These are phyloP conservation scores for Podospora sp. DNA, from an alignment of 495 filamentous ascomycete species.

Conservation along the genomic window DNA sequence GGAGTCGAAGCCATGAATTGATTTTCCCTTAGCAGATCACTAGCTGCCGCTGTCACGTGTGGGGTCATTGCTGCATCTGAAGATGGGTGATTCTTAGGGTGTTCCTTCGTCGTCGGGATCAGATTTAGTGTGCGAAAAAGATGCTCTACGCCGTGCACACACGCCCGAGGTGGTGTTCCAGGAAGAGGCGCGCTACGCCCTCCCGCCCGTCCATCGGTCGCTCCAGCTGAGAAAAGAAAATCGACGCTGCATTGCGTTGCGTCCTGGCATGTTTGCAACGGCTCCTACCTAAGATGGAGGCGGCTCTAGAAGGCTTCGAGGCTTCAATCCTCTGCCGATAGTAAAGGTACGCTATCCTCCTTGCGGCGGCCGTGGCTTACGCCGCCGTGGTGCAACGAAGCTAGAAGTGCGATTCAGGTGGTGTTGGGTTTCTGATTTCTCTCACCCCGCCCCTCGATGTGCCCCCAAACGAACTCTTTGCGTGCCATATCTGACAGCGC, in stretches of 20 bases:
- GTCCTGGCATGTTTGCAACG: neutral
- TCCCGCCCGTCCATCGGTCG: neutral
- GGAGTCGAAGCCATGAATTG: neutral
- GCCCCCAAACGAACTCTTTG: slow-evolving; percentile 5
- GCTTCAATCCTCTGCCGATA: neutral
- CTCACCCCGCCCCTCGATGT: neutral
- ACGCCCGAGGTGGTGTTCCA: neutral
- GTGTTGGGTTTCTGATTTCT: neutral
- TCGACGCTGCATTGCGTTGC: neutral
- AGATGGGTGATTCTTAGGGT: neutral
- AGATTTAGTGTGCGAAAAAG: neutral
- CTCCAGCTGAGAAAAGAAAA: neutral
- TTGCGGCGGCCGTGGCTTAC: neutral
- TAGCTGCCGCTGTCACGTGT: slow-evolving; percentile 7
- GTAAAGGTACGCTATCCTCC: neutral
- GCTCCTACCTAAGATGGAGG: slow-evolving; percentile 12
- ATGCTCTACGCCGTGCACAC: neutral
- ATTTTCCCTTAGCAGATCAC: neutral
- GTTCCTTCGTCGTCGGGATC: neutral
- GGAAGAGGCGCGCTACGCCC: neutral
- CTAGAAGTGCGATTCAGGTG: neutral
- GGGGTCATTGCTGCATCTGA: neutral
- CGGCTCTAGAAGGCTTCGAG: slow-evolving; percentile 23
- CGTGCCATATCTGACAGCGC: slow-evolving; percentile 14
- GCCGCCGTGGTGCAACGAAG: neutral